Conservation (phyloP, 2,329 filamentous ascomycete species). For the Helotiales sp. region DNA sequence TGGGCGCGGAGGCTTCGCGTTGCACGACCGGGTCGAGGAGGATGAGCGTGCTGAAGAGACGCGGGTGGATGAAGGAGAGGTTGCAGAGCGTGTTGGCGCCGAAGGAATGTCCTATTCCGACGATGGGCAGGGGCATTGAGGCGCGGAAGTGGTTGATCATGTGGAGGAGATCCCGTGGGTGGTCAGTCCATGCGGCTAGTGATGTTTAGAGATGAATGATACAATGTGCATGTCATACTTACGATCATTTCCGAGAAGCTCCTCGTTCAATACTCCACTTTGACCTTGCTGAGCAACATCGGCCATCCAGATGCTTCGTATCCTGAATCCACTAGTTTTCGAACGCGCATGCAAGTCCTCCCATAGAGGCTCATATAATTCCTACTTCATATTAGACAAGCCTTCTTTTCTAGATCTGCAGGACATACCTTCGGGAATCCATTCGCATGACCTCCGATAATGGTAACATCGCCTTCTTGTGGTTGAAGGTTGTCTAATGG, state of each 20-base stretch:
- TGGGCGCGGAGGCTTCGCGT: conserved; percentile 48
- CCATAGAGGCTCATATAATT: conserved; percentile 92
- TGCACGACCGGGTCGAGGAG: conserved; percentile 86
- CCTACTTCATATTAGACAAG: conserved; percentile 52
- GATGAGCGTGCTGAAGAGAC: conserved; percentile 75
- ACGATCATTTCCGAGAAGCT: conserved; percentile 83
- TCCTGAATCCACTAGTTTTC: conserved; percentile 64
- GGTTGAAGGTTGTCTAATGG: conserved; percentile 73
- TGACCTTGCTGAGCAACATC: conserved; percentile 86
- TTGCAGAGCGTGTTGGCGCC: conserved; percentile 76
- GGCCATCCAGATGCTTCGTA: conserved; percentile 86
- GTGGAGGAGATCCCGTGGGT: conserved; percentile 81
- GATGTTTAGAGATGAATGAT: conserved; percentile 21
- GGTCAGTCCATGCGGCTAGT: conserved; percentile 82
- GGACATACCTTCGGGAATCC: conserved; percentile 80
- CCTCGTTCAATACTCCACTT: conserved; percentile 78
- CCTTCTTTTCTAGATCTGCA: not conserved
- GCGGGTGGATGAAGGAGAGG: conserved; percentile 77
- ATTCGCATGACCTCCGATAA: conserved; percentile 88
- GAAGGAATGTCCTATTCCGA: conserved; percentile 90
- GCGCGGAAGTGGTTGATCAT: conserved; percentile 83
- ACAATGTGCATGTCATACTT: conserved; percentile 43
- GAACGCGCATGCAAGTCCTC: conserved; percentile 73
- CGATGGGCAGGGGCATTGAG: conserved; percentile 76
- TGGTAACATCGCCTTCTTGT: conserved; percentile 77